phyloP scores from a whole-genome alignment of 1,284 basidiomycete species.

The Polyporus tsugae region DNA sequence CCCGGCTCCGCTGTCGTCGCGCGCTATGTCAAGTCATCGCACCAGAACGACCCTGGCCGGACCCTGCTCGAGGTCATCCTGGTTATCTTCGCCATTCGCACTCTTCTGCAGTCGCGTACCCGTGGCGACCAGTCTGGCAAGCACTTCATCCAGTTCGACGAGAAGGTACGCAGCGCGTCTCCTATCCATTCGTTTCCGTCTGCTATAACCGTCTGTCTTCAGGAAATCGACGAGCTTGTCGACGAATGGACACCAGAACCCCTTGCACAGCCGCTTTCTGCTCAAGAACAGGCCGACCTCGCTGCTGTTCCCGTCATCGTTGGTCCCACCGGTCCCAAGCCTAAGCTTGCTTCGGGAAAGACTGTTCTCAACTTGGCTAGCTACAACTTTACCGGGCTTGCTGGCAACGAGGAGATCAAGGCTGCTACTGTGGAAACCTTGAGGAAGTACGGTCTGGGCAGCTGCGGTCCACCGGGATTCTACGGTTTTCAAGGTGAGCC shows the following conservation, averaged over 20 bases:
- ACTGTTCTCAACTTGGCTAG: constrained; percentile 89
- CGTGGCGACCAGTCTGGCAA: constrained; percentile 87
- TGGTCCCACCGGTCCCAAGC: constrained; percentile 86
- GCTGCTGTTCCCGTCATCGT: constrained; percentile 80
- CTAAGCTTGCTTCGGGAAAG: constrained; percentile 84
- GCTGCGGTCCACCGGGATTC: constrained; percentile 97
- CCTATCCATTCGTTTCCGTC: constrained; percentile 7
- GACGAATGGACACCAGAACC: constrained; percentile 95
- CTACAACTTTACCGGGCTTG: constrained; percentile 93
- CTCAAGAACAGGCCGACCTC: constrained; percentile 75
- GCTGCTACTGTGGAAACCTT: constrained; percentile 87
- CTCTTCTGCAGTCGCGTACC: constrained; percentile 89
- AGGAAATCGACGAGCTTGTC: constrained; percentile 98
- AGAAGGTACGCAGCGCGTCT: constrained; percentile 69
- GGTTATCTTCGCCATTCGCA: constrained; percentile 89
- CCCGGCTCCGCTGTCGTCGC: constrained; percentile 92
- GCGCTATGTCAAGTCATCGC: constrained; percentile 91
- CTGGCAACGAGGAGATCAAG: constrained; percentile 90
- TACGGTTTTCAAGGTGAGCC: constrained; percentile 90
- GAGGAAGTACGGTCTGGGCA: constrained; percentile 94
- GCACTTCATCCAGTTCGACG: constrained; percentile 90
- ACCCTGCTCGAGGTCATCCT: constrained; percentile 93
- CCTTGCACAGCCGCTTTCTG: constrained; percentile 70
- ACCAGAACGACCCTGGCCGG: constrained; percentile 92
- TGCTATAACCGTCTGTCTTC: constrained; percentile 10